Conservation (phyloP, 345 rosid genomes). For the Populus davidiana region DNA sequence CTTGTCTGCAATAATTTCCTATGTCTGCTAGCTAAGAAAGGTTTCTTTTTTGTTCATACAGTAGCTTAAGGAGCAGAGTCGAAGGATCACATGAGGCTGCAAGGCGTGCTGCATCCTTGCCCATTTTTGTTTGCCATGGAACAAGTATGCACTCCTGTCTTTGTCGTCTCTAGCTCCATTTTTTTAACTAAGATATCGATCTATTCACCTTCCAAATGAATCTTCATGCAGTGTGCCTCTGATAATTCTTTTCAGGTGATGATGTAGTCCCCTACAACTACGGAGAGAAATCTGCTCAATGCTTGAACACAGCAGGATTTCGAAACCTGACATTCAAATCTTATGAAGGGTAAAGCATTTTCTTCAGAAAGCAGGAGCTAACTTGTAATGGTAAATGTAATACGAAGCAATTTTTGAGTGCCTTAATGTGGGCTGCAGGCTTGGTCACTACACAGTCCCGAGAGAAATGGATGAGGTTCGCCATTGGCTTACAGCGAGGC, state of each 20-base stretch:
- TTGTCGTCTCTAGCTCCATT: not conserved
- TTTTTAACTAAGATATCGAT: not conserved
- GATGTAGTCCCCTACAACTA: conserved; percentile 66
- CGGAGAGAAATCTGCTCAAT: conserved; percentile 79
- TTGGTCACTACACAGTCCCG: conserved; percentile 89
- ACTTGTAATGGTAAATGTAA: not conserved
- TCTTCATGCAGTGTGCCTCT: not conserved
- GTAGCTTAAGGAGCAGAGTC: conserved; percentile 43
- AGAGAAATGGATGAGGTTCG: conserved; percentile 78
- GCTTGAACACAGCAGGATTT: conserved; percentile 60
- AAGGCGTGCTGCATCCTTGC: conserved; percentile 49
- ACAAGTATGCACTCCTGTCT: conserved; percentile 20
- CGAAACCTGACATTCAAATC: conserved; percentile 60
- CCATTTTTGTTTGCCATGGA: conserved; percentile 45
- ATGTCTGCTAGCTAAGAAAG: not conserved
- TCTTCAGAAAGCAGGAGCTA: not conserved
- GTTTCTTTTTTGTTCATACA: conserved; percentile 11
- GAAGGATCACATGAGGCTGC: conserved; percentile 39
- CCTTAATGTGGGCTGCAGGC: conserved; percentile 45
- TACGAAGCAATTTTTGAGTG: not conserved
- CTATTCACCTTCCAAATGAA: not conserved
- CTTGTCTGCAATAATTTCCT: not conserved
- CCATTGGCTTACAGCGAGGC: conserved; percentile 64
- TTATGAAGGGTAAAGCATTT: conserved; percentile 60
- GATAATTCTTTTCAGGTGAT: conserved; percentile 48